phyloP scores from a whole-genome alignment of 1,284 basidiomycete genomes.

The Ceratobasidium theobromae region DNA sequence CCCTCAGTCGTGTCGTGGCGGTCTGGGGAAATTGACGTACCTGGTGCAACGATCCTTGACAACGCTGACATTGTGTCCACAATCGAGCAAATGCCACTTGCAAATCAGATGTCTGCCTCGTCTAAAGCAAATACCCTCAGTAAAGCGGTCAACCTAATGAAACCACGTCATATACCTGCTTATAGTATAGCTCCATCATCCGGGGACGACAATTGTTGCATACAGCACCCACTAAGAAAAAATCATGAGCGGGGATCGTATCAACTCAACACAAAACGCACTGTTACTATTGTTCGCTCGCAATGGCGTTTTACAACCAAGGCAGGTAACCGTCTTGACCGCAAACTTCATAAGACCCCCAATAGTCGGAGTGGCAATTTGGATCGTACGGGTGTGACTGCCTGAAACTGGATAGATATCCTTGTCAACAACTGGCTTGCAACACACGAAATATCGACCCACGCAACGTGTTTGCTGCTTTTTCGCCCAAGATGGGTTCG shows the following conservation, averaged over 20 bases:
- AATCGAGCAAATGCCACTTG: slow-evolving; percentile 90
- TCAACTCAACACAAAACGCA: slow-evolving; percentile 44
- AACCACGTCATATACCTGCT: slow-evolving; percentile 59
- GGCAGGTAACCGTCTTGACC: slow-evolving; percentile 87
- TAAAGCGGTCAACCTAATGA: neutral
- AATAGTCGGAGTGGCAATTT: slow-evolving; percentile 90
- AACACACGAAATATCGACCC: slow-evolving; percentile 43
- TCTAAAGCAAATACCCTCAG: slow-evolving; percentile 36
- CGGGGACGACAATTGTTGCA: slow-evolving; percentile 88
- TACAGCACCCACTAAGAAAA: slow-evolving; percentile 75
- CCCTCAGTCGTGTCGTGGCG: no score
- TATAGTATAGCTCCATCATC: slow-evolving; percentile 87
- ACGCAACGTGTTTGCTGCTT: slow-evolving; percentile 79
- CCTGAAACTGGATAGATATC: slow-evolving; percentile 68
- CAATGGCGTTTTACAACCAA: slow-evolving; percentile 90
- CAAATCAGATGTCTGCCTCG: slow-evolving; percentile 66
- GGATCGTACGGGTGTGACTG: slow-evolving; percentile 89
- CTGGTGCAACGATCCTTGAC: slow-evolving; percentile 94
- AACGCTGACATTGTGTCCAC: slow-evolving; percentile 97
- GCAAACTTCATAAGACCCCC: slow-evolving; percentile 98
- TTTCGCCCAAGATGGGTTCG: slow-evolving; percentile 91
- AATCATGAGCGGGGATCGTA: slow-evolving; percentile 9
- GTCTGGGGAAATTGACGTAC: slow-evolving; percentile 49
- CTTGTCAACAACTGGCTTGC: neutral
- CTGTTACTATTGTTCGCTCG: slow-evolving; percentile 71